These are phyloP conservation scores for Prototheca wickerhamii DNA, from an alignment of 163 green algal genomes.

Conservation along the genomic window DNA sequence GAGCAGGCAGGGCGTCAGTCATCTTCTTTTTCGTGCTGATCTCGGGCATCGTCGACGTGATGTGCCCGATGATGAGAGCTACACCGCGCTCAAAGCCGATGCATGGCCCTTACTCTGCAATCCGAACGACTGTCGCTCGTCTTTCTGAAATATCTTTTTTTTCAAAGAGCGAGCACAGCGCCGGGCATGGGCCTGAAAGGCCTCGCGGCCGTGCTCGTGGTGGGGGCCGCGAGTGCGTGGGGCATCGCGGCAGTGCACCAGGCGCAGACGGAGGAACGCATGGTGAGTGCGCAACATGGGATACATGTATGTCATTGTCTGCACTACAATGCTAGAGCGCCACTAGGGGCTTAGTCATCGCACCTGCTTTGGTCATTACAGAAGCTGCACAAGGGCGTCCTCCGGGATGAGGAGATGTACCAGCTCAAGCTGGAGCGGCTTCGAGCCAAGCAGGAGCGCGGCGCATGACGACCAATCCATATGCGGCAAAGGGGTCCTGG, in stretches of 20 bases:
- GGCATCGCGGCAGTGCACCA: constrained; percentile 15
- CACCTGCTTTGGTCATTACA: not conserved
- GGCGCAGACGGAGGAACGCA: constrained; percentile 11
- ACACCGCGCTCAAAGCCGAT: no score
- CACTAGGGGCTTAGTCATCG: not conserved
- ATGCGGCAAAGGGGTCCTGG: no score
- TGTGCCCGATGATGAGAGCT: no score
- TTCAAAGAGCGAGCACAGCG: not conserved
- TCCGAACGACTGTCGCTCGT: no score
- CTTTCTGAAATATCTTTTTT: not conserved
- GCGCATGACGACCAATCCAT: not conserved
- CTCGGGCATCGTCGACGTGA: no score
- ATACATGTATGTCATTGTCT: not conserved
- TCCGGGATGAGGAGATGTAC: constrained; percentile 22
- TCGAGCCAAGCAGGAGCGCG: not conserved
- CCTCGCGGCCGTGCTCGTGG: not conserved
- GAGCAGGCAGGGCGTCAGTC: no score
- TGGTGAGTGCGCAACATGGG: no score
- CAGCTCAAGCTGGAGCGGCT: constrained; percentile 9
- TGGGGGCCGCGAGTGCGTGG: not conserved
- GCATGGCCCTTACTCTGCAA: no score
- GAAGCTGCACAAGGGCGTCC: constrained; percentile 22
- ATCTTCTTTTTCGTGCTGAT: no score
- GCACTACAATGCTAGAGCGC: no score
- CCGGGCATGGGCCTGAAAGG: not conserved